These are phyloP conservation scores for Phytophthora rubi DNA, from an alignment of 352 stramenopile genomes.

Conservation along the genomic window DNA sequence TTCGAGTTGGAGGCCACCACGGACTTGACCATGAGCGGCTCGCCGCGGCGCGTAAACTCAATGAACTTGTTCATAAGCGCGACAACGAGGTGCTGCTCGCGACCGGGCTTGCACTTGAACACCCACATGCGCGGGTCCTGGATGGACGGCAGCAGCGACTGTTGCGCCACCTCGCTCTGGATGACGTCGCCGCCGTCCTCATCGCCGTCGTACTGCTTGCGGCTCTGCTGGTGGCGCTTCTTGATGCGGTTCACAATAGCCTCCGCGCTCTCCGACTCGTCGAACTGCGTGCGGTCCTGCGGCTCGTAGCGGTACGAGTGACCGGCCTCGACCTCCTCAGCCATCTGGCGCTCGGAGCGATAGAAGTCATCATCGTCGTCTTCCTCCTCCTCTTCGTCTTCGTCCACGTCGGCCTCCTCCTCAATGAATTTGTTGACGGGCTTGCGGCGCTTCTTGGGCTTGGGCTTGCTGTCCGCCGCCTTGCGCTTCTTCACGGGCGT, in stretches of 20 bases:
- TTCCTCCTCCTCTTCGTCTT: slow-evolving; percentile 88
- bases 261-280: slow-evolving; percentile 84
- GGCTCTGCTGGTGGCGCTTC: slow-evolving; percentile 88
- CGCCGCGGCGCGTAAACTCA: slow-evolving; percentile 82
- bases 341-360: slow-evolving; percentile 74
- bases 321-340: slow-evolving; percentile 73
- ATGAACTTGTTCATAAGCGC: slow-evolving; percentile 92
- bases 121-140: slow-evolving; percentile 91
- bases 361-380: slow-evolving; percentile 87
- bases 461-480: slow-evolving; percentile 62
- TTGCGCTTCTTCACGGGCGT: slow-evolving; percentile 82
- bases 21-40: slow-evolving; percentile 87
- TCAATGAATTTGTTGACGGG: slow-evolving; percentile 91
- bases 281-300: slow-evolving; percentile 72
- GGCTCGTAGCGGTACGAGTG: slow-evolving; percentile 80
- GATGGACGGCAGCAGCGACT: slow-evolving; percentile 88
- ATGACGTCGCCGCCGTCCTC: slow-evolving; percentile 84
- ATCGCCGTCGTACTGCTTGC: slow-evolving; percentile 85
- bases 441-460: slow-evolving; percentile 87
- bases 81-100: slow-evolving; percentile 87
- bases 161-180: slow-evolving; percentile 88
- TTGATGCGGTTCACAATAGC: slow-evolving; percentile 90
- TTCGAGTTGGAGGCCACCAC: slow-evolving; percentile 89
- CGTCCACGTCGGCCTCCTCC: slow-evolving; percentile 87
- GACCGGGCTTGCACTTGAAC: slow-evolving; percentile 91